Evolutionary conservation across 495 filamentous ascomycete species (phyloP), one percentile per base, ranked within the genome.

Genomic region (Usnea hakonensis): DNA sequence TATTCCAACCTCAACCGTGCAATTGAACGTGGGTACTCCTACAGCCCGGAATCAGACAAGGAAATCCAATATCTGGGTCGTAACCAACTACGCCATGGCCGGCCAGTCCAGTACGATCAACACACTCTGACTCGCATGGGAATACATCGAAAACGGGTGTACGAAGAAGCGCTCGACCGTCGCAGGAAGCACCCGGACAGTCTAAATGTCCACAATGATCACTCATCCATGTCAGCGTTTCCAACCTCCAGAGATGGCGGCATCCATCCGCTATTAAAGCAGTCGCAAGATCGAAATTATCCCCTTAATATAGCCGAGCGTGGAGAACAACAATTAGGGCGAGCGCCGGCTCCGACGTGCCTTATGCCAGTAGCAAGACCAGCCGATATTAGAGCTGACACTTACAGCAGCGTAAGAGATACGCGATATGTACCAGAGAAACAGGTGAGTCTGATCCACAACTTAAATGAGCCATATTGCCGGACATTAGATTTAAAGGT

Each of bases 161-260:
- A 61, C 61, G 56, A 64, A 36, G 56, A 67, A 41, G 65, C 61
- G 26, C 48, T 63, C 19, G 35, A 61, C 61, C 65, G 65, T n/a
- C 61, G 61, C 32, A 40, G 53, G 36, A 67, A 59, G 28, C 37
- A 33, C 50, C 38, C 58, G 16, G 44, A 67, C 5, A 46, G 33
- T 26, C 13, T 30, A 11, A 36, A 64, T 60, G 23, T 44, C 28
- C 3, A 9, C 2, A 37, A 60, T 41, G 23, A 23, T 10, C 23
- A 36, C 38, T 19, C 37, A 8, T 21, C 21, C 19, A 19, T 44
- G 28, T 11, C 38, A 30, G 35, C 28, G 7, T 41, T 21, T 37
- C 37, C 21, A 16, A 30, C 17, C 37, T 30, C 55, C 5, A 41
- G 17, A 38, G 36, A 23, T 26, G 23, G 10, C 16, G 19, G 16